Evolutionary conservation across 331 rosid genomes (phyloP), one percentile per base, ranked within the genome.

Genomic region (Malus hybrid): DNA sequence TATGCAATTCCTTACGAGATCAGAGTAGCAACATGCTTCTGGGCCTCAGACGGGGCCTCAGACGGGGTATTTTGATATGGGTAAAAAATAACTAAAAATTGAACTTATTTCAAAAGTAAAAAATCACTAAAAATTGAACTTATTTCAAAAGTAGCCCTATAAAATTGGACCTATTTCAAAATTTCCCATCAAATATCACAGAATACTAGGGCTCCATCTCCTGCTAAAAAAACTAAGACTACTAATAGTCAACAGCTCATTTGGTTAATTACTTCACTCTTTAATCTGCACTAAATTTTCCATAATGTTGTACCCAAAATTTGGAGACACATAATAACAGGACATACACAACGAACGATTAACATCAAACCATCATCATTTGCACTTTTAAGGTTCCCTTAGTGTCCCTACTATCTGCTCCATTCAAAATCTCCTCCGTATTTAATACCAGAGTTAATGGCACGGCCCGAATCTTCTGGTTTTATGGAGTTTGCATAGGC

Each of bases 391-490:
- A 34, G 1, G 16, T 39, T 46, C 63, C 42, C 28, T 39, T 52
- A 63, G 63, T 16, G 16, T 36, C 46, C 68, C 73, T 52, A 68
- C 86, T 90, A 85, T 80, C 88, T 85, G 84, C 71, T 90, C 99
- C 99, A 94, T 79, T 92, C 97, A 64, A 73, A 86, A 80, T 92
- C 97, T 72, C 93, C 91, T 9, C 97, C 97, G 30, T 78, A 88
- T 72, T 79, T 86, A 55, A 94, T 77, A 79, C 74, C 89, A 53
- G 87, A 81, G 42, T 67, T 85, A 85, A 79, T 87, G 48, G 9
- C 77, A 66, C 84, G 85, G 63, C 52, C 79, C 7, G 78, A 63
- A 63, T 84, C 87, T 8, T 87, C 96, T 7, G 97, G 90, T 80
- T 63, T 87, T 79, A 84, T 85, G 42, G 95, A 82, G 85, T 87